Base-by-base conservation (phyloP, 805 yeast genomes). In the Pichia gijzeniarum region DNA sequence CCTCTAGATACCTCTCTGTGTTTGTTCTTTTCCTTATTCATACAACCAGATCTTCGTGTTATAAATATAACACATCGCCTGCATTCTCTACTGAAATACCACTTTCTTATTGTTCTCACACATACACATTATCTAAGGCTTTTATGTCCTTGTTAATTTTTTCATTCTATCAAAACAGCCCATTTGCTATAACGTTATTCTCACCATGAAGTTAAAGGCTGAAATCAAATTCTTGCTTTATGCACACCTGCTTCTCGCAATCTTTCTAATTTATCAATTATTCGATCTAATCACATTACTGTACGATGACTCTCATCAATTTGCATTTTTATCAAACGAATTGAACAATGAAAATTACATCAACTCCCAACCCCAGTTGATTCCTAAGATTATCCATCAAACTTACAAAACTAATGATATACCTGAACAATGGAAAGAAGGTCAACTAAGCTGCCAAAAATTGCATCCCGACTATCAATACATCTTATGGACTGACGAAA, bases 341-440 rank as follows among this genome's bases (percentile, higher is more conserved):
- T 59, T 85, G 40, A 77, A 80, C 53, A 70, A 70, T n/a, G 58
- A 64, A 6, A 34, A 41, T 20, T 44, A 44, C 19, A 6, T 39
- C 5, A 30, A 33, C 5, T 35, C 41, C n/a, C 67, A 68, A 47
- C 79, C 80, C 9, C 73, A 73, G 48, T 60, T 83, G 33, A 87
- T 89, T 38, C 97, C 97, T 33, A 85, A 84, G 58, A 88, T 89
- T 60, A 88, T 90, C 45, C 97, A 90, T 61, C 97, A 90, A 63
- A 90, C 96, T 13, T 90, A 90, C 65, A 89, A 85, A 61, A 84
- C 86, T 18, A 73, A 69, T 13, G 74, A 80, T 18, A 77, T 89
- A 14, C 97, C 97, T 3, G 89, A 80, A 41, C 70, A 74, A 40
- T 90, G 97, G 97, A 70, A 68, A 49, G 75, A 73, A 5, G 88